Evolutionary conservation across 2,329 filamentous ascomycete genomes (phyloP).

Genomic region (Cladorrhinum sp.): DNA sequence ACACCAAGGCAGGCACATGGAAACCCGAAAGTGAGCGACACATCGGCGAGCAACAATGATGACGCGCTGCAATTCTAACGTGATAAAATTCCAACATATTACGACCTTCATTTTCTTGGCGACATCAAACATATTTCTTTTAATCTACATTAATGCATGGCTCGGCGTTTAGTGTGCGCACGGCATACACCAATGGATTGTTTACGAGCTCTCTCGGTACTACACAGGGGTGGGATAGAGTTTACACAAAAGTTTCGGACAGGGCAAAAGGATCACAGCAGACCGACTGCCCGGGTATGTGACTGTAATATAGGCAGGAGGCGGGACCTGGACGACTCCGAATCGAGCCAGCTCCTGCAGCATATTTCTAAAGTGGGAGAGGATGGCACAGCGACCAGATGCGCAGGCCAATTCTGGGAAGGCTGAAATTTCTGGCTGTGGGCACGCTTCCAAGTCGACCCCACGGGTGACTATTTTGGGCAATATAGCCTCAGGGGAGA

Average conservation of each 20-base stretch:
- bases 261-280: neutral
- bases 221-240: slow-evolving; percentile 12
- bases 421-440: too few relatives aligned
- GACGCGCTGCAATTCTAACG: slow-evolving; percentile 3
- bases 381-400: neutral
- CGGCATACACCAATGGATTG: slow-evolving; percentile 9
- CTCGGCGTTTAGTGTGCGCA: slow-evolving; percentile 16
- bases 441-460: neutral
- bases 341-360: neutral
- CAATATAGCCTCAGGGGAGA: neutral
- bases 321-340: neutral
- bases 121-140: slow-evolving; percentile 13
- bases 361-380: neutral
- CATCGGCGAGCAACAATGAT: slow-evolving; percentile 52
- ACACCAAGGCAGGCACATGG: slow-evolving; percentile 59
- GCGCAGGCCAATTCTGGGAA: too few relatives aligned
- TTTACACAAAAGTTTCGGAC: slow-evolving; percentile 14
- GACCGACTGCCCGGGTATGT: neutral
- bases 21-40: slow-evolving; percentile 70
- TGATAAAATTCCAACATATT: neutral
- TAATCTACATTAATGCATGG: slow-evolving; percentile 20
- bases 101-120: slow-evolving; percentile 15
- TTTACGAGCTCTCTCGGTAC: neutral
- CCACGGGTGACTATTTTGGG: too few relatives aligned
- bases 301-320: slow-evolving; percentile 12